These are phyloP conservation scores for Linnemannia zychae DNA, from an alignment of 192 early-diverging fungal species.

Conservation along the genomic window DNA sequence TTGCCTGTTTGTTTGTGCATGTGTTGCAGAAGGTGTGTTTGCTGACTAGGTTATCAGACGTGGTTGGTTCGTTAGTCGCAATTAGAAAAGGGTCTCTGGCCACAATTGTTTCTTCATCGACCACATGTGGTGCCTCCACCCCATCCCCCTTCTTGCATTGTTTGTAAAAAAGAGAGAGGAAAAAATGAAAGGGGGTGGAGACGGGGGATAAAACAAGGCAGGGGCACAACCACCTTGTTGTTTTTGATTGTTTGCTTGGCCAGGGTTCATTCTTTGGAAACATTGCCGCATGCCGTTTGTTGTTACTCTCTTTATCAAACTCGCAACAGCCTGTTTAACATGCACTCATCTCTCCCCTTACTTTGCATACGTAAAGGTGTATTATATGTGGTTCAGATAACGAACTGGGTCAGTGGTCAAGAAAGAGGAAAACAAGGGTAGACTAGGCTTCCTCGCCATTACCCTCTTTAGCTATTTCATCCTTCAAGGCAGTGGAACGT, in stretches of 20 bases:
- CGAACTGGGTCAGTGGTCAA: too few relatives aligned
- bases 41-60: too few relatives aligned
- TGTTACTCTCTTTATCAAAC: too few relatives aligned
- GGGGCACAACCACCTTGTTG: neutral
- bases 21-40: neutral
- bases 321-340: neutral
- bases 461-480: too few relatives aligned
- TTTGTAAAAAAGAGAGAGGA: neutral
- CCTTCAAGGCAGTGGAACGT: too few relatives aligned
- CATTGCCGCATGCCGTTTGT: neutral
- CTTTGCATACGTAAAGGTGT: too few relatives aligned
- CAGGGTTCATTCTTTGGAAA: slow-evolving; percentile 4
- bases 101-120: slow-evolving; percentile 5
- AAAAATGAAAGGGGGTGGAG: neutral
- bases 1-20: neutral
- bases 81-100: neutral
- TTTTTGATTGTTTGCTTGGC: neutral
- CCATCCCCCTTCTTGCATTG: too few relatives aligned
- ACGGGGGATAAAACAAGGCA: neutral
- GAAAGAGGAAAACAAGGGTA: too few relatives aligned
- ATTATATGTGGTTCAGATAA: too few relatives aligned
- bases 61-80: neutral
- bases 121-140: slow-evolving; percentile 10
- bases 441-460: too few relatives aligned
- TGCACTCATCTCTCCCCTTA: neutral